A percentile compares a stretch with the other conserved stretches of the same genome.
Conservation (phyloP, 352 stramenopile genomes). For the Globisporangium parvum region DNA sequence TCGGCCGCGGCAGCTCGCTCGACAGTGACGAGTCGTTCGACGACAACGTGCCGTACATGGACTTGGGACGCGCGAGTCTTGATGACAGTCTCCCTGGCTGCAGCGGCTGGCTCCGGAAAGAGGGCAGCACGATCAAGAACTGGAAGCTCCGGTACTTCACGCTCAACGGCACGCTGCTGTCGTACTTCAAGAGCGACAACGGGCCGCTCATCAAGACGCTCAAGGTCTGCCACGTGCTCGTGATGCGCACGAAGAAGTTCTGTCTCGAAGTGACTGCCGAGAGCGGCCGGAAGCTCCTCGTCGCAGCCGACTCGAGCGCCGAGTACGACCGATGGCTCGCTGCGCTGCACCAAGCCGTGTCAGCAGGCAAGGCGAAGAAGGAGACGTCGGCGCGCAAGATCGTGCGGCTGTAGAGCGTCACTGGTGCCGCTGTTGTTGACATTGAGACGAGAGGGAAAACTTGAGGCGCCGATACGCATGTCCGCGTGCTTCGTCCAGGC, state of each 20-base stretch:
- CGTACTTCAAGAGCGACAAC: conserved; percentile 83
- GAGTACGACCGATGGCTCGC: conserved; percentile 65
- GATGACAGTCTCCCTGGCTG: conserved; percentile 23
- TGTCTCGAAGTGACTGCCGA: conserved; percentile 76
- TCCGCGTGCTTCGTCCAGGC: too few species aligned
- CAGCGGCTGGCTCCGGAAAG: conserved; percentile 74
- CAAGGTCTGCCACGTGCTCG: conserved; percentile 64
- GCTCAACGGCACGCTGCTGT: conserved; percentile 62
- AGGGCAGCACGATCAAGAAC: conserved; percentile 77
- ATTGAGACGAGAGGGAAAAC: too few species aligned
- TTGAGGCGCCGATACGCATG: too few species aligned
- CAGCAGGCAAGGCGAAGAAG: conserved; percentile 21
- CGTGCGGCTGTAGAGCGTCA: conserved; percentile 8
- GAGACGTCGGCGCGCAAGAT: conserved; percentile 4
- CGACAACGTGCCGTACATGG: conserved; percentile 6
- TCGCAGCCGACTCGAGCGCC: conserved; percentile 62
- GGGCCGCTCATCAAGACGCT: conserved; percentile 56
- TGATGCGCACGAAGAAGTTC: conserved; percentile 54
- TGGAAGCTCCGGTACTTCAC: conserved; percentile 85
- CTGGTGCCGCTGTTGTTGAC: too few species aligned
- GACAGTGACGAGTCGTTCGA: conserved; percentile 13
- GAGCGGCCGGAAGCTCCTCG: conserved; percentile 61
- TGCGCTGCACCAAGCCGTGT: conserved; percentile 49
- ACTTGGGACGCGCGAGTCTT: conserved; percentile 6
- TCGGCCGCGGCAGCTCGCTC: conserved; percentile 10